Percentiles rank a stretch among this genome's conserved stretches.
phyloP scores from a whole-genome alignment of 106 monocot species.

The Phalaenopsis aphrodite region DNA sequence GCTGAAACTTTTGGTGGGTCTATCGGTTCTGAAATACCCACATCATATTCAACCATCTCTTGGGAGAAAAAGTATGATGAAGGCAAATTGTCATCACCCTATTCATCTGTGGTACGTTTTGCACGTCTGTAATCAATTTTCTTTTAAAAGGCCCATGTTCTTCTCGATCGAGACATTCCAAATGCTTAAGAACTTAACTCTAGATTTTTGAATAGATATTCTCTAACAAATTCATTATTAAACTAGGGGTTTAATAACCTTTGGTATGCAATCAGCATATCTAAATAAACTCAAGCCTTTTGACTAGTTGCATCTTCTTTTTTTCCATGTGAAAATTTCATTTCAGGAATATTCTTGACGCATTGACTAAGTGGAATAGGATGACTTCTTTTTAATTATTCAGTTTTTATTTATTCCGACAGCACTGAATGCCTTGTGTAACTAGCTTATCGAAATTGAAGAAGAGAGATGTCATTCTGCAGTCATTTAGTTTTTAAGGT shows the following conservation, averaged over 20 bases:
- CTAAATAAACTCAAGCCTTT: background rate
- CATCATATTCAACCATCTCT: constrained; percentile 19
- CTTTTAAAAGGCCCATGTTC: background rate
- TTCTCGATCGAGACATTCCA: background rate
- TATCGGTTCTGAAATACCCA: constrained; percentile 10
- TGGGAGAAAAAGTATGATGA: constrained; percentile 23
- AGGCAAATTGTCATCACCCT: constrained; percentile 25
- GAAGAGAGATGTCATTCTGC: no score
- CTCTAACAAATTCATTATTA: background rate
- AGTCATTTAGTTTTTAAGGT: background rate
- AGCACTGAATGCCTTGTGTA: no score
- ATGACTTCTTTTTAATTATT: background rate
- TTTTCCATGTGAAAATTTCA: background rate
- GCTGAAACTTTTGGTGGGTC: constrained; percentile 25
- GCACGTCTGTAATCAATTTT: background rate
- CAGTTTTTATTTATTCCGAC: background rate
- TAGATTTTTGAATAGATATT: background rate
- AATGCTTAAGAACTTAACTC: background rate
- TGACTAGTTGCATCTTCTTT: background rate
- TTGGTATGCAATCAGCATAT: background rate
- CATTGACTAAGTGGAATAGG: background rate
- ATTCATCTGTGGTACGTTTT: constrained; percentile 30
- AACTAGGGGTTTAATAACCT: background rate
- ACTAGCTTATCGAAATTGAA: no score
- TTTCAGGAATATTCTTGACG: background rate